Conservation (phyloP, 441 rosid species). For the Populus hybrid region DNA sequence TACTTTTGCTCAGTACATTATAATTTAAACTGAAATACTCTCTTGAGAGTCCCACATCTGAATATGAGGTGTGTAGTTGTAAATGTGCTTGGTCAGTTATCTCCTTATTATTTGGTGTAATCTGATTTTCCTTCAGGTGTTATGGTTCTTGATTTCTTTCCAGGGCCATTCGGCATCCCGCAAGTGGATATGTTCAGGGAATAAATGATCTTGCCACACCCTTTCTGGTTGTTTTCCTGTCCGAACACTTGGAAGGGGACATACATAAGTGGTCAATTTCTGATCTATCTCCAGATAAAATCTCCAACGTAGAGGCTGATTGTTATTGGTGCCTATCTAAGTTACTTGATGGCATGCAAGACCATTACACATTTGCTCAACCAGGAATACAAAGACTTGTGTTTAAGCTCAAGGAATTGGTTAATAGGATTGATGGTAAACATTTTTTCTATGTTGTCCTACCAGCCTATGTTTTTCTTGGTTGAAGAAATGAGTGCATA, state of each 20-base stretch:
- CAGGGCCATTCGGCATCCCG: constrained; percentile 99
- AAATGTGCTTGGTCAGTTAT: neutral
- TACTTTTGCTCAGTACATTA: neutral
- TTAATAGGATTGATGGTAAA: constrained; percentile 95
- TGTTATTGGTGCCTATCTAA: constrained; percentile 98
- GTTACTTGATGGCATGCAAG: constrained; percentile 99
- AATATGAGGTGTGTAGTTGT: neutral
- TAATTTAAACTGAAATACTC: constrained; percentile 6
- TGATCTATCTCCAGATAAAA: constrained; percentile 58
- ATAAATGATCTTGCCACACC: constrained; percentile 98
- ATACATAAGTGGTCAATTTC: constrained; percentile 74
- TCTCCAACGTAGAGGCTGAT: constrained; percentile 85
- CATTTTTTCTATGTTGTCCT: neutral
- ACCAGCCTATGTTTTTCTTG: neutral
- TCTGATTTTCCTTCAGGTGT: constrained; percentile 14
- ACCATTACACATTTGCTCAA: constrained; percentile 99
- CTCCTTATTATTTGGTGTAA: constrained; percentile 12
- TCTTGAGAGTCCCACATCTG: neutral
- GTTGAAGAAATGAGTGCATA: neutral
- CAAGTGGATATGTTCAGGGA: constrained; percentile 98
- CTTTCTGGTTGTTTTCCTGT: constrained; percentile 88
- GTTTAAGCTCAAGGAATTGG: constrained; percentile 92
- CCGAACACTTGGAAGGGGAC: constrained; percentile 81
- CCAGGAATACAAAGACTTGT: constrained; percentile 99
- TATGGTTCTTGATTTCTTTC: constrained; percentile 25